Base-by-base conservation (phyloP, 768 basidiomycete genomes). In the Boletus rubescentipes region DNA sequence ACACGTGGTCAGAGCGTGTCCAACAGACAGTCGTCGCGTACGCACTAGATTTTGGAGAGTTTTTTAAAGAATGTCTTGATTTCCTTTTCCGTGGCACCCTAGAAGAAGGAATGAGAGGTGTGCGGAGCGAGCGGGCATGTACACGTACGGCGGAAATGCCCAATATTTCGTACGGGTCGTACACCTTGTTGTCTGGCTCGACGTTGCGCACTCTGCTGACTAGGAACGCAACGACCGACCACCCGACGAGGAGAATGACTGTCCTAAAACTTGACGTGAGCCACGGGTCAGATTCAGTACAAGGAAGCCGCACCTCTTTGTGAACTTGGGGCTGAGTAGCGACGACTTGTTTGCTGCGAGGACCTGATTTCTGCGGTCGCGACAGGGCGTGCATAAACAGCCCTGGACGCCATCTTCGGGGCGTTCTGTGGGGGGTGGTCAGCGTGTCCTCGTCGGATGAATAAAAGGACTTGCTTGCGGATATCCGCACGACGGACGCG, bases 21-120 rank as follows among this genome's bases (percentile, higher is more conserved):
- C 9, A 9, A 20, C 3, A 48, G 14, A 9, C 1, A 18, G 0
- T 9, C 10, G 18, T 31, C 29, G 2, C 2, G 8, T 6, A 60
- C 63, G n/a, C 64, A 96, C 95, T 88, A 97, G 71, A 86, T 74
- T 62, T 88, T 80, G 2, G 95, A 95, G 16, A 98, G 80, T 62
- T 89, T 88, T 74, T 95, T 96, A 79, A 86, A 99, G 69, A 93
- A 90, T 3, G 91, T 87, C 73, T 98, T 99, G 72, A 99, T 95
- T 37, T 93, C 91, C 71, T 95, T 94, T 64, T 95, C 89, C 3
- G 85, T 75, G 3, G 79, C 67, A 23, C 82, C 81, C 88, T 93
- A 62, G 2, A 30, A 46, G 35, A 23, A n/a, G 1, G 26, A 7
- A 26, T 53, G 51, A 52, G 38, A 5, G 20, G 3, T 10, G 10